These are phyloP conservation scores for Solanum microdontum DNA, from an alignment of 257 asterid genomes.

Conservation along the genomic window DNA sequence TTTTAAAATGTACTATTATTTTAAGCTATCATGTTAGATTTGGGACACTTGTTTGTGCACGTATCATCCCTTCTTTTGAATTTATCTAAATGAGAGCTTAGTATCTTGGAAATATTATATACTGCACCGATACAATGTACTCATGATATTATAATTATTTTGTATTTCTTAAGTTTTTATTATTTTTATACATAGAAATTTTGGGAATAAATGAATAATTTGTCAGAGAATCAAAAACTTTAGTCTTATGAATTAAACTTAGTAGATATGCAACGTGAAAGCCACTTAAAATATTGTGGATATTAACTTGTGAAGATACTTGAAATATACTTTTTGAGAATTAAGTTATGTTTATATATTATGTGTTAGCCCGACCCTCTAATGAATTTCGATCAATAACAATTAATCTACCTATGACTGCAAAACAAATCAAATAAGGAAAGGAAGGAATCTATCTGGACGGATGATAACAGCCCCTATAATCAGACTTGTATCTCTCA, in stretches of 20 bases:
- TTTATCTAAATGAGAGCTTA: neutral
- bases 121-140: neutral
- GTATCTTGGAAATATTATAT: neutral
- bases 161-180: neutral
- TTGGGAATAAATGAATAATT: neutral
- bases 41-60: neutral
- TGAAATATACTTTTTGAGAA: neutral
- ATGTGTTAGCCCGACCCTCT: too few relatives aligned
- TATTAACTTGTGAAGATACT: neutral
- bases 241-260: neutral
- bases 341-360: neutral
- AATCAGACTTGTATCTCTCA: too few relatives aligned
- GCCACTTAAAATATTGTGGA: neutral
- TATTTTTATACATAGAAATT: neutral
- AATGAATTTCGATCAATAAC: too few relatives aligned
- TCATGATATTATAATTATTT: neutral
- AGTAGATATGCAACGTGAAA: neutral
- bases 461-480: too few relatives aligned
- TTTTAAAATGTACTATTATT: neutral
- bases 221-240: neutral
- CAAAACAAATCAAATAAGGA: too few relatives aligned
- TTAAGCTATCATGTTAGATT: neutral
- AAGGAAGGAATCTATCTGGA: too few relatives aligned
- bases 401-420: too few relatives aligned
- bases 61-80: neutral